Percentiles rank a stretch among this genome's conserved stretches.
These are phyloP conservation scores for Geranomyces variabilis DNA, from an alignment of 192 early-diverging fungal genomes.

Conservation along the genomic window DNA sequence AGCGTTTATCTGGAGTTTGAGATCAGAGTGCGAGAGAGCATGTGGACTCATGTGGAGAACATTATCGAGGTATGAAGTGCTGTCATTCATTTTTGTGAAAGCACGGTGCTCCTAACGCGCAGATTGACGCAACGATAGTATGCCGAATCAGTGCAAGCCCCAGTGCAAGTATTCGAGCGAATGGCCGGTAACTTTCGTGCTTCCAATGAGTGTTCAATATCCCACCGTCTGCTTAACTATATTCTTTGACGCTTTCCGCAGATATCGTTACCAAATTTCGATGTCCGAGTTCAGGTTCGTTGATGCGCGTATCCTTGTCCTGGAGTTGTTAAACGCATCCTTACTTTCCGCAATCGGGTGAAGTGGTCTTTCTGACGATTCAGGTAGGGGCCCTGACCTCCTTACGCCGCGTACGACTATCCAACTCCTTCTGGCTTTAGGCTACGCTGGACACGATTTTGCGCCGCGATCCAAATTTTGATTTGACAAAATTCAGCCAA, in stretches of 20 bases:
- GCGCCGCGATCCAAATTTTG: constrained; percentile 25
- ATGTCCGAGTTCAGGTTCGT: constrained; percentile 20
- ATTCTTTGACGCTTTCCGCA: neutral
- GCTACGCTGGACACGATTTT: constrained; percentile 18
- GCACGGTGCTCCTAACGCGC: too few relatives aligned
- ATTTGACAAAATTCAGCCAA: constrained; percentile 33
- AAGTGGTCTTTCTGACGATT: constrained; percentile 32
- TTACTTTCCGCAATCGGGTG: neutral
- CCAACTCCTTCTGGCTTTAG: neutral
- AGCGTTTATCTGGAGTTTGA: constrained; percentile 33
- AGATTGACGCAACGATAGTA: too few relatives aligned
- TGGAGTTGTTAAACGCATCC: too few relatives aligned
- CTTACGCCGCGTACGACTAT: neutral
- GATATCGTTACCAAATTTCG: constrained; percentile 30
- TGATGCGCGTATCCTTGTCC: too few relatives aligned
- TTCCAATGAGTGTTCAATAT: too few relatives aligned
- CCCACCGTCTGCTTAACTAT: neutral
- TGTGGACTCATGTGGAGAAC: constrained; percentile 18
- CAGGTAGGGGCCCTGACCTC: constrained; percentile 11
- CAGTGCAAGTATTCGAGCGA: constrained; percentile 27
- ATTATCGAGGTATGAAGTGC: constrained; percentile 18
- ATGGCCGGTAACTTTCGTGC: constrained; percentile 25
- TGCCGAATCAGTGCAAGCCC: constrained; percentile 25
- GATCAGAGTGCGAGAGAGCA: constrained; percentile 18
- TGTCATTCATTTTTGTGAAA: too few relatives aligned